phyloP scores from a whole-genome alignment of 805 yeast species.

The Zygotorulaspora sp. region DNA sequence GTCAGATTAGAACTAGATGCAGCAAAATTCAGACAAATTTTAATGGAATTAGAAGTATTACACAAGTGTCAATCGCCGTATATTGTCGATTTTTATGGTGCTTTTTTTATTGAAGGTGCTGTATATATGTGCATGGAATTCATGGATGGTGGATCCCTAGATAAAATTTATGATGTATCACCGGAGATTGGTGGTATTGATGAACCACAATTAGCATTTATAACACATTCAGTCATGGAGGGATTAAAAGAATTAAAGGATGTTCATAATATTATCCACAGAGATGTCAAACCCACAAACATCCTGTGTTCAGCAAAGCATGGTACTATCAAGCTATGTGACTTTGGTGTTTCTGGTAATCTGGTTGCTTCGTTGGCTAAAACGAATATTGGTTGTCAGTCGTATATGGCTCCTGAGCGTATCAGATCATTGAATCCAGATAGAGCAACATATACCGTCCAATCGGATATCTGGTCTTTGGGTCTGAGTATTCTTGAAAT shows the following conservation, averaged over 20 bases:
- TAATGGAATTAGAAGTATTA: conserved; percentile 92
- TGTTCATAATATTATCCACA: conserved; percentile 83
- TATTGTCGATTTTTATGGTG: conserved; percentile 95
- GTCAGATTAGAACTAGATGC: conserved; percentile 91
- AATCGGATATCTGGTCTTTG: conserved; percentile 92
- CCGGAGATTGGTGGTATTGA: conserved; percentile 52
- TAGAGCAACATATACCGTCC: conserved; percentile 81
- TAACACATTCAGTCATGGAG: conserved; percentile 70
- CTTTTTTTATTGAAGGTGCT: conserved; percentile 95
- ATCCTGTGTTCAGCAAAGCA: conserved; percentile 66
- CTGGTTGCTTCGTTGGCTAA: conserved; percentile 91
- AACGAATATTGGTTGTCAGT: conserved; percentile 95
- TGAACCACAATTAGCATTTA: conserved; percentile 74
- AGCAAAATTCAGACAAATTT: conserved; percentile 84
- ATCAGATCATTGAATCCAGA: conserved; percentile 72
- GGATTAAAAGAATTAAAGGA: conserved; percentile 86
- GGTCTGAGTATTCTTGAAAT: conserved; percentile 84
- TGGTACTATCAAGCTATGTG: conserved; percentile 91
- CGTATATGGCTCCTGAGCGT: conserved; percentile 98
- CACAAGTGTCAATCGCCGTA: conserved; percentile 88
- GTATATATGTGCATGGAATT: conserved; percentile 97
- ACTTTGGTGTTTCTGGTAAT: conserved; percentile 94
- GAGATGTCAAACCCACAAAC: conserved; percentile 97
- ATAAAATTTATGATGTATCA: conserved; percentile 66
- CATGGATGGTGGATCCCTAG: conserved; percentile 95